phyloP scores from a whole-genome alignment of 192 early-diverging fungal genomes.

The Paraglomus brasilianum region DNA sequence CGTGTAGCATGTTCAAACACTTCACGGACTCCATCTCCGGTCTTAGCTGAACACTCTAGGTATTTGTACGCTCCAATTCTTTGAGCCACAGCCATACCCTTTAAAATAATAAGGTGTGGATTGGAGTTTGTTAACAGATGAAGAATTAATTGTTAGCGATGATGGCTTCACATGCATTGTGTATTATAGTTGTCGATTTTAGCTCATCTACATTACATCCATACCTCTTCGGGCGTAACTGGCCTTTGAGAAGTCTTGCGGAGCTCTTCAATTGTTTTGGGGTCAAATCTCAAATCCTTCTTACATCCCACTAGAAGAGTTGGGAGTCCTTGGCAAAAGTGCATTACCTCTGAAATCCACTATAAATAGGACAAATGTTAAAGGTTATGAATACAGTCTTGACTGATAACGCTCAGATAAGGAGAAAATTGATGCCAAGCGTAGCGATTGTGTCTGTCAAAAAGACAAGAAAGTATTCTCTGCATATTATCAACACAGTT shows the following conservation, averaged over 20 bases:
- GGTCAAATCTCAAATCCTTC: slow-evolving; percentile 86
- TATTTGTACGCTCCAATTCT: slow-evolving; percentile 81
- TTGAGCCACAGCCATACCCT: slow-evolving; percentile 69
- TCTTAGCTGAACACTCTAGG: slow-evolving; percentile 83
- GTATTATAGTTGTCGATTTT: not conserved
- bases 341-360: slow-evolving; percentile 89
- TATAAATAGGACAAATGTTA: slow-evolving; percentile 32
- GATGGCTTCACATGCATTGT: not conserved
- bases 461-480: too few relatives aligned
- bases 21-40: slow-evolving; percentile 74
- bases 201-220: not conserved
- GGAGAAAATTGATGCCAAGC: too few relatives aligned
- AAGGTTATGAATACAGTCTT: too few relatives aligned
- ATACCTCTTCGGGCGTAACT: slow-evolving; percentile 70
- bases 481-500: too few relatives aligned
- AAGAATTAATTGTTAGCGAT: too few relatives aligned
- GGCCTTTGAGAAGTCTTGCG: slow-evolving; percentile 72
- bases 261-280: slow-evolving; percentile 72
- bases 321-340: slow-evolving; percentile 83
- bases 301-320: slow-evolving; percentile 87
- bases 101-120: too few relatives aligned
- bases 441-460: too few relatives aligned
- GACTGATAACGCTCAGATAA: too few relatives aligned
- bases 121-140: not conserved
- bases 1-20: slow-evolving; percentile 89